Percentiles rank a stretch among this genome's conserved stretches.
These are phyloP conservation scores for Pseudogymnoascus sp. DNA, from an alignment of 2,329 filamentous ascomycete genomes.

Conservation along the genomic window DNA sequence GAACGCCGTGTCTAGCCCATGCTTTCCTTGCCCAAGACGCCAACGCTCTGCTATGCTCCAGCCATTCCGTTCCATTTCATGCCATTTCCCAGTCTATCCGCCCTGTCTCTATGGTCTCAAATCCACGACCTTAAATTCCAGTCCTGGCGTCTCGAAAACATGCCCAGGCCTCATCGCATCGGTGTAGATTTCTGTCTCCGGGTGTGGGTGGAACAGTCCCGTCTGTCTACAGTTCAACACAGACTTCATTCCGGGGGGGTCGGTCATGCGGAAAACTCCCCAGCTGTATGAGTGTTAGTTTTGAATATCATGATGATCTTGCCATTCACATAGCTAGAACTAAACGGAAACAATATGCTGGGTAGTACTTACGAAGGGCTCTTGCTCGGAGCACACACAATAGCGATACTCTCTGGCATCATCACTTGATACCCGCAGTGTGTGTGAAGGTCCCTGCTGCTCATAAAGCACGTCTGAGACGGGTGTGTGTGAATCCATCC, in stretches of 20 bases:
- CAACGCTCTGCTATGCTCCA: constrained; percentile 13
- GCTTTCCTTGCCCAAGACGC: constrained; percentile 5
- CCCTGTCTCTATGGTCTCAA: constrained; percentile 33
- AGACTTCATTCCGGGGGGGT: constrained; percentile 83
- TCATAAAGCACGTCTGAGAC: constrained; percentile 96
- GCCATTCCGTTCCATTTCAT: neutral
- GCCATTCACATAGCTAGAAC: neutral
- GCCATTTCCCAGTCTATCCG: neutral
- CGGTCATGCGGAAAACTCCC: constrained; percentile 87
- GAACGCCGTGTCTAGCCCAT: constrained; percentile 6
- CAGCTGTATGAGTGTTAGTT: constrained; percentile 45
- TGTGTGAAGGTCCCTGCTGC: constrained; percentile 85
- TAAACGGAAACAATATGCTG: neutral
- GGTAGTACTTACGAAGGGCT: constrained; percentile 57
- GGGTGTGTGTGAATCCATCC: constrained; percentile 99
- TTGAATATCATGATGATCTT: neutral
- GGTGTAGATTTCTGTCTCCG: constrained; percentile 31
- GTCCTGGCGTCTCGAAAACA: constrained; percentile 48
- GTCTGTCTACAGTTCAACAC: constrained; percentile 71
- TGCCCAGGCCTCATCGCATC: constrained; percentile 45
- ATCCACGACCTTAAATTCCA: constrained; percentile 60
- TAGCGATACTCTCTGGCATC: constrained; percentile 92
- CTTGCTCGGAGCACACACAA: constrained; percentile 86
- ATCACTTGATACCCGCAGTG: constrained; percentile 93
- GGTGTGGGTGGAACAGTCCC: constrained; percentile 77